Conservation (phyloP, 2,329 filamentous ascomycete genomes). For the Lasiodiplodia hormozganensis region DNA sequence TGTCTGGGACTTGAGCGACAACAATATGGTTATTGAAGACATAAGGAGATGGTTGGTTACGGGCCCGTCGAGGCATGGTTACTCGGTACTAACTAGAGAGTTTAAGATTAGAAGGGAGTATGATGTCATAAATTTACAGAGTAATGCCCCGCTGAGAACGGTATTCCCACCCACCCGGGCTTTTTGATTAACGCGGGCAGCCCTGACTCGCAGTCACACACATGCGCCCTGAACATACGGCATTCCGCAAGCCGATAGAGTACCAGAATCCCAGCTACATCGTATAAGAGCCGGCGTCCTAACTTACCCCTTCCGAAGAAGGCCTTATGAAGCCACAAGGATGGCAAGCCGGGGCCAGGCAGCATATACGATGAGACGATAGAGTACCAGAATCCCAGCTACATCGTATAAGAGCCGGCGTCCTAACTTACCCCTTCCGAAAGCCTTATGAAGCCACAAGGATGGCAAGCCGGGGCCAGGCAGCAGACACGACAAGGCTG, state of each 20-base stretch:
- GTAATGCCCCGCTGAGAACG: slow-evolving; percentile 1
- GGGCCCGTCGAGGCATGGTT: not conserved
- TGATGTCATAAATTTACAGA: not conserved
- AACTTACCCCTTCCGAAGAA: not conserved
- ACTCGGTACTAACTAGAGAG: not conserved
- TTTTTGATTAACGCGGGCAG: not conserved
- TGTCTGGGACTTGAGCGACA: not conserved
- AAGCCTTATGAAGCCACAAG: slow-evolving; percentile 4
- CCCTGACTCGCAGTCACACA: not conserved
- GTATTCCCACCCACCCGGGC: slow-evolving; percentile 10
- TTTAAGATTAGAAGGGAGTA: not conserved
- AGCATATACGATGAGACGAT: not conserved
- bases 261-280: not conserved
- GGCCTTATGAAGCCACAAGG: slow-evolving; percentile 4
- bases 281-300: not conserved
- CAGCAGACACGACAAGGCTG: not conserved
- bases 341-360: not conserved
- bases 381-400: not conserved
- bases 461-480: not conserved
- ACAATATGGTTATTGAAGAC: not conserved
- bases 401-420: not conserved
- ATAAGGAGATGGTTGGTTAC: not conserved
- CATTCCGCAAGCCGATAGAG: not conserved
- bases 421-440: not conserved
- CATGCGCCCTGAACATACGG: not conserved